These are phyloP conservation scores for Buxus sempervirens DNA, from an alignment of 164 flowering plant species.

Conservation along the genomic window DNA sequence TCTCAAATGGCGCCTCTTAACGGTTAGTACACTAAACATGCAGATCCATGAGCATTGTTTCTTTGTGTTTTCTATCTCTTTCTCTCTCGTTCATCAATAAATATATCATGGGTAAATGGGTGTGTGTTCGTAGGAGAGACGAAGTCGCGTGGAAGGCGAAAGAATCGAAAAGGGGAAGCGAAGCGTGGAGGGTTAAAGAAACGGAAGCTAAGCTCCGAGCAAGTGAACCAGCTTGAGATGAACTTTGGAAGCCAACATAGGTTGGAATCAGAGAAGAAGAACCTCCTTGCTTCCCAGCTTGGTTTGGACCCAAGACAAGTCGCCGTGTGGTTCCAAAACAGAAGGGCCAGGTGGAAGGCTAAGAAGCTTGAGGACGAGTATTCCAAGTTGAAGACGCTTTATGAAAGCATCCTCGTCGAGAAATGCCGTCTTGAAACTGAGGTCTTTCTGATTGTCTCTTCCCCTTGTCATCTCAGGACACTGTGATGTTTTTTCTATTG, in stretches of 20 bases:
- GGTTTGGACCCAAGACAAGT: conserved; percentile 75
- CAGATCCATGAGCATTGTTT: neutral
- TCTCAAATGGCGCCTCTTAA: conserved; percentile 25
- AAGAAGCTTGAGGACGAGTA: conserved; percentile 70
- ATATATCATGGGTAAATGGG: too few species aligned
- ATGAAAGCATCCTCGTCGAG: conserved; percentile 35
- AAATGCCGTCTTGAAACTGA: conserved; percentile 45
- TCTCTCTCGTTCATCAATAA: too few species aligned
- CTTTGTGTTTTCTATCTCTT: too few species aligned
- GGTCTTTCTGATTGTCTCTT: conserved; percentile 23
- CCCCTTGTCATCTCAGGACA: neutral
- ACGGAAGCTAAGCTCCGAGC: conserved; percentile 59
- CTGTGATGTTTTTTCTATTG: neutral
- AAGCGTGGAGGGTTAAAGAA: conserved; percentile 28
- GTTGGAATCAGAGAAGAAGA: conserved; percentile 64
- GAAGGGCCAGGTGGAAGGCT: conserved; percentile 71
- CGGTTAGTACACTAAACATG: conserved; percentile 23
- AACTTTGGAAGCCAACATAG: conserved; percentile 60
- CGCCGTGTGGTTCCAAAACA: conserved; percentile 81
- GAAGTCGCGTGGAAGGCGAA: conserved; percentile 25
- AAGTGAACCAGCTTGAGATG: conserved; percentile 43
- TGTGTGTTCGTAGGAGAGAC: conserved; percentile 23
- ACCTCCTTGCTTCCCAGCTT: conserved; percentile 52
- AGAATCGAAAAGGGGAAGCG: conserved; percentile 34
- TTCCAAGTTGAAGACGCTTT: conserved; percentile 33